phyloP scores from a whole-genome alignment of 805 yeast genomes.

The Wickerhamomyces sydowiorum region DNA sequence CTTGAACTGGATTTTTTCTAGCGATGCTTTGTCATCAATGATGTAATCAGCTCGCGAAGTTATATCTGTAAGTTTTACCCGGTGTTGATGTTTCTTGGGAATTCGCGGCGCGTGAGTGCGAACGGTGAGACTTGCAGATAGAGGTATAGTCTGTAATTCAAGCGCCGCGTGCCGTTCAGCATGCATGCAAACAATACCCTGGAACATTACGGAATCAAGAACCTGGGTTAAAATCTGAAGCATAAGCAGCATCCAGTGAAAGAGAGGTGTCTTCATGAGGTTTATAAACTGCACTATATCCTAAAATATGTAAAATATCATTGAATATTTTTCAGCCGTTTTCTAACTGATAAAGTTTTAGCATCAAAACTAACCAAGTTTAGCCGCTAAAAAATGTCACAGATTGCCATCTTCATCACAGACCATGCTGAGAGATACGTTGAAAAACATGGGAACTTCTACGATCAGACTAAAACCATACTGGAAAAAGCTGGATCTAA shows the following conservation, averaged over 20 bases:
- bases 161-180: neutral
- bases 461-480: conserved; percentile 36
- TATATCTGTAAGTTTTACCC: neutral
- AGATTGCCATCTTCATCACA: conserved; percentile 17
- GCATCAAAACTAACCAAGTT: neutral
- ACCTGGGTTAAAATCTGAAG: no score
- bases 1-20: no score
- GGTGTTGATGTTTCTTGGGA: neutral
- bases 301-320: no score
- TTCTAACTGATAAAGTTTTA: no score
- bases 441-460: conserved; percentile 45
- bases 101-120: no score
- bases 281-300: no score
- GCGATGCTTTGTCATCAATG: neutral
- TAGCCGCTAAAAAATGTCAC: neutral
- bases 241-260: no score
- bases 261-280: no score
- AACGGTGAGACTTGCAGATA: neutral
- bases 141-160: neutral
- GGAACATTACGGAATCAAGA: no score
- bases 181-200: no score
- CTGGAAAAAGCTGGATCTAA: conserved; percentile 21
- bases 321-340: neutral
- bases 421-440: conserved; percentile 21
- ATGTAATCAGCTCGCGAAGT: neutral